These are phyloP conservation scores for Vaccinium myrtillus DNA, from an alignment of 148 eudicot species.

Conservation along the genomic window DNA sequence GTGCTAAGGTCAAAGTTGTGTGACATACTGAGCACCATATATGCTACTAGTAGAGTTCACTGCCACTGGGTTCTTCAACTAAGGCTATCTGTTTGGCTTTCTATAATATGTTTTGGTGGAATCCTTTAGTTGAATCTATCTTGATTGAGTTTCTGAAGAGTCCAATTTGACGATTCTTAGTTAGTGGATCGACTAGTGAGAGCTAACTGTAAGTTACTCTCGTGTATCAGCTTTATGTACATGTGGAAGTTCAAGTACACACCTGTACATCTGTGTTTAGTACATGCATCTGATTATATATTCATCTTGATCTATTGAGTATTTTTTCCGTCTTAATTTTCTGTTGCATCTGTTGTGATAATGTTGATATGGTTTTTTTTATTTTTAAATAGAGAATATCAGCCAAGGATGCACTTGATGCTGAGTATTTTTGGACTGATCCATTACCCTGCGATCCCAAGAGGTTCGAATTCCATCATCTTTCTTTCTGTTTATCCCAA, in stretches of 20 bases:
- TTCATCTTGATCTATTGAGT: background rate
- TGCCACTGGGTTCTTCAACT: background rate
- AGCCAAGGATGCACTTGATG: constrained; percentile 91
- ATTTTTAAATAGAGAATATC: constrained; percentile 62
- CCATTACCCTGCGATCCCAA: constrained; percentile 93
- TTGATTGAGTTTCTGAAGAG: background rate
- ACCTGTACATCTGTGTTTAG: background rate
- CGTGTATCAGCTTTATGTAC: background rate
- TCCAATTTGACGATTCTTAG: background rate
- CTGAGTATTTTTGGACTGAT: constrained; percentile 88
- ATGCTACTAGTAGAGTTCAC: background rate
- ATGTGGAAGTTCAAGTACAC: background rate
- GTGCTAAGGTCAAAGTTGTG: background rate
- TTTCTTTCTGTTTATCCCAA: background rate
- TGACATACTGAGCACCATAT: background rate
- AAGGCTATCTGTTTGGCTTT: background rate
- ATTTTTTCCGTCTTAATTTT: background rate
- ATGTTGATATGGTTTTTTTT: background rate
- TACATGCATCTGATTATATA: background rate
- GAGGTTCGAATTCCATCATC: constrained; percentile 43
- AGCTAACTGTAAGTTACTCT: background rate
- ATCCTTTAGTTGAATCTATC: background rate
- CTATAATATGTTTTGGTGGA: background rate
- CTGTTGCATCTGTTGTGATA: background rate
- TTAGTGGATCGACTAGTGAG: background rate